phyloP scores from a whole-genome alignment of 208 protist species.

The Crithidia brevicula region DNA sequence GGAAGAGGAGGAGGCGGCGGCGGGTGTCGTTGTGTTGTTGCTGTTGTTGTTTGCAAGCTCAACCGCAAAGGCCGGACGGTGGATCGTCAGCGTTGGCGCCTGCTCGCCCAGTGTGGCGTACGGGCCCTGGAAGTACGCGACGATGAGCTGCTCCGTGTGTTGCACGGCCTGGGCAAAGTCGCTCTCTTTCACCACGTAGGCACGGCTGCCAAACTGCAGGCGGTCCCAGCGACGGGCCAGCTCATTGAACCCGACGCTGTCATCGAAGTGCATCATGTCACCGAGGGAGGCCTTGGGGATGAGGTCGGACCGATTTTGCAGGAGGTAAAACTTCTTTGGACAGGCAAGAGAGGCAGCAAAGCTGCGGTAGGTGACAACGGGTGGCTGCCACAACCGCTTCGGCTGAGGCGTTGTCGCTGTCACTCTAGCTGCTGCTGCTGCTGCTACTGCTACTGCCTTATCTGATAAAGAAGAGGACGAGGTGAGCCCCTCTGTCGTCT shows the following conservation, averaged over 20 bases:
- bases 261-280: slow-evolving; percentile 79
- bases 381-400: background rate
- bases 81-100: slow-evolving; percentile 84
- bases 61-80: slow-evolving; percentile 79
- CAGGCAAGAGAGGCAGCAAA: slow-evolving; percentile 79
- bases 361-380: slow-evolving; percentile 58
- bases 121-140: slow-evolving; percentile 80
- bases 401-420: background rate
- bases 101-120: slow-evolving; percentile 78
- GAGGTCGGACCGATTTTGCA: slow-evolving; percentile 68
- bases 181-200: slow-evolving; percentile 63
- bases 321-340: slow-evolving; percentile 86
- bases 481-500: background rate
- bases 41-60: slow-evolving; percentile 33
- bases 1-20: background rate
- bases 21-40: too few relatives aligned
- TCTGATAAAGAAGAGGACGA: background rate
- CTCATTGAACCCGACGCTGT: slow-evolving; percentile 89
- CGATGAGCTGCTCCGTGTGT: slow-evolving; percentile 73
- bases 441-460: background rate
- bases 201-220: slow-evolving; percentile 87
- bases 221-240: slow-evolving; percentile 87
- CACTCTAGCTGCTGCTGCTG: background rate
- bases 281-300: slow-evolving; percentile 69
- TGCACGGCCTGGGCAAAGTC: slow-evolving; percentile 73